phyloP scores from a whole-genome alignment of 164 flowering plant genomes.

The Annona cherimola region DNA sequence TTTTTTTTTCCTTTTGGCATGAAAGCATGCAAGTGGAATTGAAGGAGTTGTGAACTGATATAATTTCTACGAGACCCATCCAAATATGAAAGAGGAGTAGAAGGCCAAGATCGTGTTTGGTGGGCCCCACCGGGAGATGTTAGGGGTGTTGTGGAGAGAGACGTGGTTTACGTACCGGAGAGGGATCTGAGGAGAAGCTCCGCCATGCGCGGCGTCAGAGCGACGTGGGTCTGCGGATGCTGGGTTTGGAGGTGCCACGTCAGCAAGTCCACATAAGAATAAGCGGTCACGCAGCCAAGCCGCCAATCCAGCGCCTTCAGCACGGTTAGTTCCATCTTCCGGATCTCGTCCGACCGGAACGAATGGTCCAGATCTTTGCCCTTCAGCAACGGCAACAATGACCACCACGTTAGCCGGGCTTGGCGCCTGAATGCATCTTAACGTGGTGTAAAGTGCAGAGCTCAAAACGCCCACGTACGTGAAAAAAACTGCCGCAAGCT shows the following conservation, averaged over 20 bases:
- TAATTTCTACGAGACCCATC: neutral
- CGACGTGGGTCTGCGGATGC: neutral
- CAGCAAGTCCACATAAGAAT: conserved; percentile 40
- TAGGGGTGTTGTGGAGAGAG: too few relatives aligned
- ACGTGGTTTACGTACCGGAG: conserved; percentile 26
- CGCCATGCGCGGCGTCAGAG: conserved; percentile 25
- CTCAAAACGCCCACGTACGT: too few relatives aligned
- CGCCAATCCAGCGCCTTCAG: conserved; percentile 46
- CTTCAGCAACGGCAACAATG: conserved; percentile 17
- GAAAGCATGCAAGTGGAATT: neutral
- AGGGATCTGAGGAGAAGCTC: conserved; percentile 37
- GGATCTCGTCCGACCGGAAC: conserved; percentile 34
- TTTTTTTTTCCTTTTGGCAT: neutral
- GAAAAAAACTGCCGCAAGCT: too few relatives aligned
- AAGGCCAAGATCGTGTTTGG: neutral
- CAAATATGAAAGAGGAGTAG: neutral
- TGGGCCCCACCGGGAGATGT: neutral
- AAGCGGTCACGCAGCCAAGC: conserved; percentile 35
- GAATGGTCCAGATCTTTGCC: conserved; percentile 35
- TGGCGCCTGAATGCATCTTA: neutral
- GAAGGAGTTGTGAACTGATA: too few relatives aligned
- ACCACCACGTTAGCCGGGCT: neutral
- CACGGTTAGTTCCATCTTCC: conserved; percentile 45
- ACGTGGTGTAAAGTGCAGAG: neutral
- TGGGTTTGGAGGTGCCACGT: conserved; percentile 18